phyloP scores from a whole-genome alignment of 164 flowering plant genomes.

The Stephania yunnanensis region DNA sequence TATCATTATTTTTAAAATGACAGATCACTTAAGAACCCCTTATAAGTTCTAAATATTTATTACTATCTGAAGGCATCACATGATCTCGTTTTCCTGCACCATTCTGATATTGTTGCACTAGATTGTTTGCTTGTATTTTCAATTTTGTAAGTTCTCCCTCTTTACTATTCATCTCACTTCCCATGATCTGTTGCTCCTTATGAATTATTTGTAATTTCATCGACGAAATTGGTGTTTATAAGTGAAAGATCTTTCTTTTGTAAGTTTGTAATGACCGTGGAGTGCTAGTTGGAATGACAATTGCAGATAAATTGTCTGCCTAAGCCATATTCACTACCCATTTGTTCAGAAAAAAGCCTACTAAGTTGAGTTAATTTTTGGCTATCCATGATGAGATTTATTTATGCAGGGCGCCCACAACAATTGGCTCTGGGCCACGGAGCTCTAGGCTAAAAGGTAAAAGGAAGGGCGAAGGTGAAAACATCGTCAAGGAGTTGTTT shows the following conservation, averaged over 20 bases:
- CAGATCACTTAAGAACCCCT: too few relatives aligned
- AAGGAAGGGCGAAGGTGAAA: conserved; percentile 83
- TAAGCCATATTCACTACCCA: too few relatives aligned
- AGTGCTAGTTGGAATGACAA: background rate
- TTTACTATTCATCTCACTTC: background rate
- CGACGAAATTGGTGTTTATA: background rate
- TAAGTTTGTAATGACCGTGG: background rate
- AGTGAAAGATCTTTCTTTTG: background rate
- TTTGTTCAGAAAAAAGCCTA: too few relatives aligned
- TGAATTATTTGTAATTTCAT: background rate
- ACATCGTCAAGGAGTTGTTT: conserved; percentile 71
- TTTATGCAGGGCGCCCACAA: conserved; percentile 47
- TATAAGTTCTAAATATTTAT: too few relatives aligned
- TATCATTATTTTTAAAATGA: too few relatives aligned
- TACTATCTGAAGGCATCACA: too few relatives aligned
- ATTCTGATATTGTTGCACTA: too few relatives aligned
- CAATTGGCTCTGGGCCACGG: conserved; percentile 50
- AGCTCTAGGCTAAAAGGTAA: conserved; percentile 88
- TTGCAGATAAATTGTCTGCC: background rate
- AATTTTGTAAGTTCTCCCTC: background rate
- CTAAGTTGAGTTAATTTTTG: background rate
- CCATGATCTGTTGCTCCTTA: background rate
- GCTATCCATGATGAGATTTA: background rate
- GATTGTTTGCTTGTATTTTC: background rate
- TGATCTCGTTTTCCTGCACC: too few relatives aligned